A percentile compares a stretch with the other conserved stretches of the same genome.
These are phyloP conservation scores for Mycena alexandri DNA, from an alignment of 768 basidiomycete species.

Conservation along the genomic window DNA sequence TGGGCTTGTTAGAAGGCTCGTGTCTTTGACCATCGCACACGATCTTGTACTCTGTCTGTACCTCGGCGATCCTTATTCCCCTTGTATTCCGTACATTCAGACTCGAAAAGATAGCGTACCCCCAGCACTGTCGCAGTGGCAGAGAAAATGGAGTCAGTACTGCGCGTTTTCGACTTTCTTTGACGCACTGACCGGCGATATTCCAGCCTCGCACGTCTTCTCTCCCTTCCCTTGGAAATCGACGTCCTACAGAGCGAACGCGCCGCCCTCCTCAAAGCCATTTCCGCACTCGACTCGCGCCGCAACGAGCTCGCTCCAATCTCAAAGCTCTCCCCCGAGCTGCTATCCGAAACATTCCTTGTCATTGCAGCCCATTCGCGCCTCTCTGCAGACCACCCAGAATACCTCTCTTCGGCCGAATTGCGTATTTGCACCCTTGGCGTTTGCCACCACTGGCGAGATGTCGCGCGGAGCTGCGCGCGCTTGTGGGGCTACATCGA, in stretches of 20 bases:
- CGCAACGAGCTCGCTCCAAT: slow-evolving; percentile 16
- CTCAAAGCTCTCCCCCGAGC: slow-evolving; percentile 25
- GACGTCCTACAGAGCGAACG: slow-evolving; percentile 6
- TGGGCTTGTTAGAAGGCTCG: no score
- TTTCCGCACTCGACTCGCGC: slow-evolving; percentile 18
- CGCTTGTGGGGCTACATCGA: slow-evolving; percentile 27
- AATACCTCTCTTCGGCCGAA: neutral
- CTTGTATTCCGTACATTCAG: no score
- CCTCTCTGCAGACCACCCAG: slow-evolving; percentile 6
- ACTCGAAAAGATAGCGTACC: no score
- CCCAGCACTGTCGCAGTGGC: no score
- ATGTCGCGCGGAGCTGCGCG: slow-evolving; percentile 6
- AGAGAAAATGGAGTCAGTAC: no score
- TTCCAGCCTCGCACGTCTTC: neutral
- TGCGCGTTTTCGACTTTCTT: no score
- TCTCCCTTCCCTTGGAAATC: slow-evolving; percentile 2
- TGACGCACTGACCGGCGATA: no score
- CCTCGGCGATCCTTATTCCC: no score
- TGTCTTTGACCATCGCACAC: no score
- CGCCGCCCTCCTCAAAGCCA: slow-evolving; percentile 14
- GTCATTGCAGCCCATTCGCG: slow-evolving; percentile 13
- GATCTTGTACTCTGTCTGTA: no score
- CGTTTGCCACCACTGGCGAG: slow-evolving; percentile 24
- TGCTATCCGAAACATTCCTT: slow-evolving; percentile 28
- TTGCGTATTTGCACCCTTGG: neutral